These are phyloP conservation scores for Penicillium paradoxum DNA, from an alignment of 495 filamentous ascomycete species.

Conservation along the genomic window DNA sequence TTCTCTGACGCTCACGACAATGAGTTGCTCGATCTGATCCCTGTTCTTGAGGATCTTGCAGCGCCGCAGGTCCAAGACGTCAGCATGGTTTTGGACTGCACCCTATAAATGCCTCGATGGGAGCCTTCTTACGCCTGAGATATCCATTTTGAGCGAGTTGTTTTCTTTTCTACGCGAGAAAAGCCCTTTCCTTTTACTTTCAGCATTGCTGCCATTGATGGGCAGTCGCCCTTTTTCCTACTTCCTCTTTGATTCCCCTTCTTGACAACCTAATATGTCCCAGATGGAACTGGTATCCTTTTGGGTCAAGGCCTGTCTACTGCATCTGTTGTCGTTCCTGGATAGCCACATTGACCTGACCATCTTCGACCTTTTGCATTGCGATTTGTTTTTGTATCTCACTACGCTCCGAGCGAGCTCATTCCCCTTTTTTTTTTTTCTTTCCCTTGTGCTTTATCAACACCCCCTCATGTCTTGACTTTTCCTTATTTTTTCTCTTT, in stretches of 20 bases:
- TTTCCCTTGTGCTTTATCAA: conserved; percentile 22
- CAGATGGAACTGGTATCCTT: conserved; percentile 24
- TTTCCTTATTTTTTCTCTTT: conserved; percentile 16
- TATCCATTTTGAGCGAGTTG: conserved; percentile 29
- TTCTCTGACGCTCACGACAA: conserved; percentile 99
- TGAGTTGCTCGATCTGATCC: conserved; percentile 95
- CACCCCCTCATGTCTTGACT: conserved; percentile 28
- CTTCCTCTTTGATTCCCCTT: conserved; percentile 16
- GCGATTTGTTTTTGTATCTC: conserved; percentile 22
- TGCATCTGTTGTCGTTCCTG: conserved; percentile 19
- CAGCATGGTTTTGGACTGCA: conserved; percentile 94
- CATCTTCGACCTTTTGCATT: conserved; percentile 21
- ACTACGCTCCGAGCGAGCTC: conserved; percentile 34
- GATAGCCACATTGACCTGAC: conserved; percentile 1
- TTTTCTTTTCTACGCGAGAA: conserved; percentile 26
- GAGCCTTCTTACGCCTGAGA: conserved; percentile 32
- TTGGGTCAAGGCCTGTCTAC: conserved; percentile 14
- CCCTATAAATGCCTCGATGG: conserved; percentile 53
- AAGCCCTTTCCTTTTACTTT: conserved; percentile 18
- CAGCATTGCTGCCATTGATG: conserved; percentile 20
- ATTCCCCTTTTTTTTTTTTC: conserved; percentile 33
- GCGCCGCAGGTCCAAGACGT: conserved; percentile 85
- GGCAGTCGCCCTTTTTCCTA: conserved; percentile 10
- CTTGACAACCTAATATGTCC: conserved; percentile 5
- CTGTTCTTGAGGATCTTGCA: conserved; percentile 96